These are phyloP conservation scores for Geoglossum cookeanum DNA, from an alignment of 2,329 filamentous ascomycete genomes.

Conservation along the genomic window DNA sequence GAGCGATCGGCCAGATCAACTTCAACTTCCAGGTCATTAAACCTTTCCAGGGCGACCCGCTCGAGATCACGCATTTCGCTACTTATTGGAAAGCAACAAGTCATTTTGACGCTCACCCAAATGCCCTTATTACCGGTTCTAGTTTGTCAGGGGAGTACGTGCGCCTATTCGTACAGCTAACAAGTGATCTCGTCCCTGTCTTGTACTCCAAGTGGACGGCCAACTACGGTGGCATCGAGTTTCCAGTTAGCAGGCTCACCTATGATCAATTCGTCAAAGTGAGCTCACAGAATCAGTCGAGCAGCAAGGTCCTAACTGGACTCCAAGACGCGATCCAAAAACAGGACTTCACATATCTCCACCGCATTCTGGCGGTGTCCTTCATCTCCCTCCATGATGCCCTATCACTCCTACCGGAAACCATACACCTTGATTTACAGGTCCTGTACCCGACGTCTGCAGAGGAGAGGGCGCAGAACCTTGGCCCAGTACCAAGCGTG, in stretches of 20 bases:
- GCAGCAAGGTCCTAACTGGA: slow-evolving; percentile 13
- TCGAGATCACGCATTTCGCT: slow-evolving; percentile 95
- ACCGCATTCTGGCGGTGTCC: slow-evolving; percentile 52
- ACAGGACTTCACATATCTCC: slow-evolving; percentile 18
- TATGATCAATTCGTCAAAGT: slow-evolving; percentile 47
- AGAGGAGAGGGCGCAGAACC: slow-evolving; percentile 49
- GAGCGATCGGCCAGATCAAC: slow-evolving; percentile 80
- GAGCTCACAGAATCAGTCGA: slow-evolving; percentile 21
- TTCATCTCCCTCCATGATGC: slow-evolving; percentile 68
- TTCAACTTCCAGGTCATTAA: slow-evolving; percentile 96
- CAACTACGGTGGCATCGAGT: slow-evolving; percentile 52
- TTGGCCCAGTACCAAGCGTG: slow-evolving; percentile 62
- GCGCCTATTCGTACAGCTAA: slow-evolving; percentile 78
- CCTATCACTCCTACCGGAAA: slow-evolving; percentile 51
- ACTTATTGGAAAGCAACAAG: slow-evolving; percentile 99
- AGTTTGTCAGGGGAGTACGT: slow-evolving; percentile 94
- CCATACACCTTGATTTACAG: slow-evolving; percentile 82
- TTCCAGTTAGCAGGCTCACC: slow-evolving; percentile 64
- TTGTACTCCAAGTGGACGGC: slow-evolving; percentile 76
- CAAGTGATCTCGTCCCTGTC: slow-evolving; percentile 69
- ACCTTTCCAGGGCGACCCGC: slow-evolving; percentile 74
- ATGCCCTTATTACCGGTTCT: slow-evolving; percentile 79
- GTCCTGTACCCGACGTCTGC: slow-evolving; percentile 63
- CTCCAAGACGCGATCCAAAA: slow-evolving; percentile 17
- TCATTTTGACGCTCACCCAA: slow-evolving; percentile 70